Conservation (phyloP, 257 asterid genomes). For the Osmanthus fragrans region DNA sequence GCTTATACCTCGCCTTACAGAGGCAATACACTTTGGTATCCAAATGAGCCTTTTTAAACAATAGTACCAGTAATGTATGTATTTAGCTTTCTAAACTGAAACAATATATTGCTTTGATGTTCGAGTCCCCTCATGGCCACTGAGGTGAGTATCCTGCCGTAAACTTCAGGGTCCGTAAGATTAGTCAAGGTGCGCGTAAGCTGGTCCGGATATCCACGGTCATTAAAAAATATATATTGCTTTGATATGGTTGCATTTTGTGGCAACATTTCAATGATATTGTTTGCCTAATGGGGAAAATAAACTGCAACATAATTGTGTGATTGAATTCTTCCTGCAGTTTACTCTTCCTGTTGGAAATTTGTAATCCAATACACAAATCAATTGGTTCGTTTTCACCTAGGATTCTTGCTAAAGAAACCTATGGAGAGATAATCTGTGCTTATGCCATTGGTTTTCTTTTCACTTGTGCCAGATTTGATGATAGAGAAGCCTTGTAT, state of each 20-base stretch:
- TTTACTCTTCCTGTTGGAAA: background rate
- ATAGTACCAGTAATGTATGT: background rate
- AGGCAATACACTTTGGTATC: background rate
- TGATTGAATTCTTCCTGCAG: conserved; percentile 11
- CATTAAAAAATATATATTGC: too few relatives aligned
- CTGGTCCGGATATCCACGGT: too few relatives aligned
- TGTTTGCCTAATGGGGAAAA: conserved; percentile 1
- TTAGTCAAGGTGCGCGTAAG: too few relatives aligned
- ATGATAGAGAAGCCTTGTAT: background rate
- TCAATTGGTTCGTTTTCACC: too few relatives aligned
- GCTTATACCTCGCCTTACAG: background rate
- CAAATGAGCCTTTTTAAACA: background rate
- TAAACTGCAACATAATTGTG: background rate
- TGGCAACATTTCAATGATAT: conserved; percentile 10
- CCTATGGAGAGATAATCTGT: conserved; percentile 7
- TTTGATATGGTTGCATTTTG: conserved; percentile 3
- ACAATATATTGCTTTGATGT: background rate
- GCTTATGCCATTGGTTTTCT: conserved; percentile 3
- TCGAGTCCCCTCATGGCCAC: too few relatives aligned
- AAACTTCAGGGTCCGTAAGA: too few relatives aligned
- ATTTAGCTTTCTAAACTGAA: background rate
- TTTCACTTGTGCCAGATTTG: conserved; percentile 3
- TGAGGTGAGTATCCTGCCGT: too few relatives aligned
- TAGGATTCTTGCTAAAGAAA: too few relatives aligned
- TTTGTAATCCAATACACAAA: too few relatives aligned